Percentiles rank a stretch among this genome's conserved stretches.
phyloP scores from a whole-genome alignment of 805 yeast species.

The Lipomyces japonicus region DNA sequence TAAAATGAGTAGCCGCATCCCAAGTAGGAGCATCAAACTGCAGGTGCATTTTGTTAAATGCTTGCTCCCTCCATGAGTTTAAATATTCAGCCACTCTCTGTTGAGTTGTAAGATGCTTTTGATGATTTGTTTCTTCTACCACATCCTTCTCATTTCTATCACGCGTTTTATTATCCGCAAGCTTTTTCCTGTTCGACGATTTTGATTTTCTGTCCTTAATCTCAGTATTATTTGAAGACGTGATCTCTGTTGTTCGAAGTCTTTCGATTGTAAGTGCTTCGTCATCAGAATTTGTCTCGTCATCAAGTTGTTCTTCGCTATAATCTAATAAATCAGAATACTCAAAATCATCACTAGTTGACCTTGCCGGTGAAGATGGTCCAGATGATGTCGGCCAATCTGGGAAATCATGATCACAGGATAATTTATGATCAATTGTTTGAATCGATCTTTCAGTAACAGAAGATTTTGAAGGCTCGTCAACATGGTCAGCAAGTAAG shows the following conservation, averaged over 20 bases:
- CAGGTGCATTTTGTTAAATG: conserved; percentile 20
- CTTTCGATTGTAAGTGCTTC: conserved; percentile 5
- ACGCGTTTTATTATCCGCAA: neutral
- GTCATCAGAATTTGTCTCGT: conserved; percentile 2
- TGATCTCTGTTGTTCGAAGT: neutral
- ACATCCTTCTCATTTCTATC: neutral
- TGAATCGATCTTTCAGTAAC: neutral
- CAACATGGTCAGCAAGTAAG: conserved; percentile 4
- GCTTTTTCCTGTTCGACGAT: neutral
- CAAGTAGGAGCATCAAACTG: conserved; percentile 14
- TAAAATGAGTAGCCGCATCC: conserved; percentile 19
- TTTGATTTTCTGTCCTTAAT: too few relatives aligned
- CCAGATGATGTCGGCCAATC: conserved; percentile 28
- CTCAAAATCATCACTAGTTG: conserved; percentile 13
- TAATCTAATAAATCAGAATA: conserved; percentile 10
- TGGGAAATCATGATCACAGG: conserved; percentile 14
- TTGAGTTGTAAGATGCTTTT: conserved; percentile 6
- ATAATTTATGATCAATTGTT: neutral
- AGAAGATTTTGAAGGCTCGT: neutral
- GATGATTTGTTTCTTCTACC: conserved; percentile 7
- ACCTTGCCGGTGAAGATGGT: conserved; percentile 25
- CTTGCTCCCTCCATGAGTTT: conserved; percentile 15
- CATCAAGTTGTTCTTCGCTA: neutral
- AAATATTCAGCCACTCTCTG: conserved; percentile 21
- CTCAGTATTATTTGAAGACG: neutral